Base-by-base conservation (phyloP, 495 filamentous ascomycete genomes). In the Diplogelasinospora grovesii region DNA sequence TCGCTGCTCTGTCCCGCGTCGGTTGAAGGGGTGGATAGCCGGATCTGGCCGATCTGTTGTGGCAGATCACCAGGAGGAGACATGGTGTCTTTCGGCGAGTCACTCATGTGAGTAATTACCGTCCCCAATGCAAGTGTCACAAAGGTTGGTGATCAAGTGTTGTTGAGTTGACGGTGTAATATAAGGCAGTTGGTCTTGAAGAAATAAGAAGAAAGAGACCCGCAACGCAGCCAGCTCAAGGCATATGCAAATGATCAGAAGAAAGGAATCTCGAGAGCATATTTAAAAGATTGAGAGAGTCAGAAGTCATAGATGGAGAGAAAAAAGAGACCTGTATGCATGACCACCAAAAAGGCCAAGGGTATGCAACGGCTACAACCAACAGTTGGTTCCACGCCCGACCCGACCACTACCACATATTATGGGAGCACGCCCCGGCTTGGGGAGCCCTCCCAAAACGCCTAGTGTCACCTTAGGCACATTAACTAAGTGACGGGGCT, bases 381-480 rank as follows among this genome's bases (percentile, higher is more conserved):
- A 26, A 8, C 21, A 26, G 23, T 30, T 30, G 23, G 20, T 42
- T 20, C 18, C 33, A 20, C 16, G 36, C 6, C 24, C 14, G 23
- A 19, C n/a, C n/a, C n/a, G n/a, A n/a, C n/a, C n/a, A n/a, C n/a
- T n/a, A n/a, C n/a, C n/a, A n/a, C n/a, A n/a, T n/a, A n/a, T n/a
- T 9, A 11, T 18, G 26, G 15, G 16, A 18, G 18, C 7, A 21
- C 19, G 14, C 45, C 41, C 45, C 38, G 40, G 34, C 36, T 38
- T 37, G 16, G 45, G 39, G 53, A 54, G 55, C 55, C 57, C 46
- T 46, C n/a, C 45, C 21, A 39, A 42, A 28, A 44, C 39, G 57
- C 57, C 57, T 58, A 34, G 48, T 26, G 32, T n/a, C n/a, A n/a
- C n/a, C n/a, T n/a, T n/a, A n/a, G n/a, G n/a, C n/a, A n/a, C n/a